Evolutionary conservation across 2,329 filamentous ascomycete genomes (phyloP).

Genomic region (Fusarium sp.): DNA sequence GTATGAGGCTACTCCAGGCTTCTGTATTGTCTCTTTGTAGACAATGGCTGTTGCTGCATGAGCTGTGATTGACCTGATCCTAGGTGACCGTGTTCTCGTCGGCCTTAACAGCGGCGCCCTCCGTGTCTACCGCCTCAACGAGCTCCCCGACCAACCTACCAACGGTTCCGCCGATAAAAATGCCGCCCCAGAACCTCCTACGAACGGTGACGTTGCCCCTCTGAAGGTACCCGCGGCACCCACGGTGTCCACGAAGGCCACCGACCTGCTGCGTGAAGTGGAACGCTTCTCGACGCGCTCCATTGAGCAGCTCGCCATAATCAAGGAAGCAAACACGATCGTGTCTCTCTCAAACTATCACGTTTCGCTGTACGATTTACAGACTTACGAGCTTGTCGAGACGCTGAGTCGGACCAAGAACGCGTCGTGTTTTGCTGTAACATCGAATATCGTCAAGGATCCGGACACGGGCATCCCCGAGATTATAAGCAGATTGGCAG

Average conservation of each 20-base stretch:
- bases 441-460: conserved; percentile 95
- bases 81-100: conserved; percentile 90
- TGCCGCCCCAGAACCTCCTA: conserved; percentile 44
- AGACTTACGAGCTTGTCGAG: conserved; percentile 85
- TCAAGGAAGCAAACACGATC: conserved; percentile 93
- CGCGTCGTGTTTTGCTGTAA: conserved; percentile 90
- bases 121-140: conserved; percentile 92
- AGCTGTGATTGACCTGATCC: conserved; percentile 16
- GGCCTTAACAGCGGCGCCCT: conserved; percentile 91
- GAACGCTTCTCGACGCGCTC: conserved; percentile 93
- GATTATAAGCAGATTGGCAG: conserved; percentile 90
- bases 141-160: conserved; percentile 58
- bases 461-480: conserved; percentile 86
- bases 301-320: conserved; percentile 92
- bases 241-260: conserved; percentile 63
- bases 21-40: not conserved
- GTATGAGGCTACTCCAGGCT: conserved; percentile 57
- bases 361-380: conserved; percentile 89
- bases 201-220: conserved; percentile 44
- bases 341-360: conserved; percentile 92
- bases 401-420: conserved; percentile 86
- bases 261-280: conserved; percentile 89
- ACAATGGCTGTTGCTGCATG: not conserved
- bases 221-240: conserved; percentile 46
- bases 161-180: conserved; percentile 49